A percentile compares a stretch with the other conserved stretches of the same genome.
These are phyloP conservation scores for Solanum tarijense DNA, from an alignment of 257 asterid species.

Conservation along the genomic window DNA sequence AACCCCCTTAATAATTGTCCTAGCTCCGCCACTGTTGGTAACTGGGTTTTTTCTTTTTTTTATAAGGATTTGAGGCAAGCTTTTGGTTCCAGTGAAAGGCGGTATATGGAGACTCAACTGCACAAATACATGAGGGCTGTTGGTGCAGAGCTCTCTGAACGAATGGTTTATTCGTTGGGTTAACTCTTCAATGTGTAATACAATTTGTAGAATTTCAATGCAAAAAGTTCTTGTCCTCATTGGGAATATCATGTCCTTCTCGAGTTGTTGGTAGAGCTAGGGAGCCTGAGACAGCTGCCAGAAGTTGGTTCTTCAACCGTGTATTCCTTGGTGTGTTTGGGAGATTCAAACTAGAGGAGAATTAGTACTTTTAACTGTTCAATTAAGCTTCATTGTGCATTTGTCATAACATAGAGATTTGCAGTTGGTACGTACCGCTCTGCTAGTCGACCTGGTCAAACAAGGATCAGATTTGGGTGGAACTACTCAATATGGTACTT, in stretches of 20 bases:
- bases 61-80: constrained; percentile 64
- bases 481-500: background rate
- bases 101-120: constrained; percentile 41
- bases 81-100: constrained; percentile 45
- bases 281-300: background rate
- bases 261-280: background rate
- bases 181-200: constrained; percentile 17
- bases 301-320: background rate
- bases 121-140: constrained; percentile 48
- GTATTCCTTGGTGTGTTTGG: background rate
- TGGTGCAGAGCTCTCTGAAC: constrained; percentile 69
- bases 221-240: background rate
- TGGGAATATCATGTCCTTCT: background rate
- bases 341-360: background rate
- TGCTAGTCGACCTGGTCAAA: background rate
- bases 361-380: background rate
- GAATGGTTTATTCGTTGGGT: constrained; percentile 58
- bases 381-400: background rate
- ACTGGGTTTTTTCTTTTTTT: background rate
- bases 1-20: no score
- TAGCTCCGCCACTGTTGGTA: background rate
- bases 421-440: background rate
- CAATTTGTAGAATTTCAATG: background rate
- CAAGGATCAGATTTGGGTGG: background rate
- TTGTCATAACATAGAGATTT: background rate